Percentiles rank a stretch among this genome's conserved stretches.
phyloP scores from a whole-genome alignment of 2,329 filamentous ascomycete species.

The Fusarium aywerte region DNA sequence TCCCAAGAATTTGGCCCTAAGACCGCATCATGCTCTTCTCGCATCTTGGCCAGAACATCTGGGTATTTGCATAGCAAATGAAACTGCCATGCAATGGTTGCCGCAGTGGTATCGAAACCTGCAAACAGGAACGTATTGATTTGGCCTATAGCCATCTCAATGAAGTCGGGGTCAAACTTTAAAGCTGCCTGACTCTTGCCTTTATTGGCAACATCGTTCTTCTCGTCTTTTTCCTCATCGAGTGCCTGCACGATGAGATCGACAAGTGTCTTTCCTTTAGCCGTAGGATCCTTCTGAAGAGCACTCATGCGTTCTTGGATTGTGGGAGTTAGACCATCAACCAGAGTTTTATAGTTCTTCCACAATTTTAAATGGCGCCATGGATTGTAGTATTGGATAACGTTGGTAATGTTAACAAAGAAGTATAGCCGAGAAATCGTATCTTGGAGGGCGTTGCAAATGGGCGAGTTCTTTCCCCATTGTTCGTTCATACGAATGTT shows the following conservation, averaged over 20 bases:
- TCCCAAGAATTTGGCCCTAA: slow-evolving; percentile 46
- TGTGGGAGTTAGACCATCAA: slow-evolving; percentile 7
- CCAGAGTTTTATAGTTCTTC: slow-evolving; percentile 29
- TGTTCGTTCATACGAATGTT: slow-evolving; percentile 31
- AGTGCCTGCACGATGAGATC: slow-evolving; percentile 27
- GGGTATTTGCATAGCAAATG: slow-evolving; percentile 49
- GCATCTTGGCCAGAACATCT: slow-evolving; percentile 45
- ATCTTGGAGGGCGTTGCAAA: slow-evolving; percentile 21
- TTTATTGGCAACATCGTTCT: background rate
- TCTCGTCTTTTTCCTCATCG: slow-evolving; percentile 15
- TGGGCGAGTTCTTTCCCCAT: slow-evolving; percentile 8
- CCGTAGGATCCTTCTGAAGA: background rate
- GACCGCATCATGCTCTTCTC: slow-evolving; percentile 52
- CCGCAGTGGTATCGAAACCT: slow-evolving; percentile 53
- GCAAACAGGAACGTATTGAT: slow-evolving; percentile 53
- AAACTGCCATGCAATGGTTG: slow-evolving; percentile 50
- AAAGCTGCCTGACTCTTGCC: slow-evolving; percentile 8
- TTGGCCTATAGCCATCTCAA: slow-evolving; percentile 48
- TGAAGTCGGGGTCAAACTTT: slow-evolving; percentile 27
- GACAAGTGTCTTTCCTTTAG: slow-evolving; percentile 28
- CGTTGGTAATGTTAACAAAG: slow-evolving; percentile 19
- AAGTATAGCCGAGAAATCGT: slow-evolving; percentile 23
- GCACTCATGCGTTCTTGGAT: slow-evolving; percentile 14
- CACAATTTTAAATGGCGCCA: slow-evolving; percentile 36
- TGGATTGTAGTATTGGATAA: slow-evolving; percentile 24